Base-by-base conservation (phyloP, 352 stramenopile genomes). In the Globisporangium middletonii region DNA sequence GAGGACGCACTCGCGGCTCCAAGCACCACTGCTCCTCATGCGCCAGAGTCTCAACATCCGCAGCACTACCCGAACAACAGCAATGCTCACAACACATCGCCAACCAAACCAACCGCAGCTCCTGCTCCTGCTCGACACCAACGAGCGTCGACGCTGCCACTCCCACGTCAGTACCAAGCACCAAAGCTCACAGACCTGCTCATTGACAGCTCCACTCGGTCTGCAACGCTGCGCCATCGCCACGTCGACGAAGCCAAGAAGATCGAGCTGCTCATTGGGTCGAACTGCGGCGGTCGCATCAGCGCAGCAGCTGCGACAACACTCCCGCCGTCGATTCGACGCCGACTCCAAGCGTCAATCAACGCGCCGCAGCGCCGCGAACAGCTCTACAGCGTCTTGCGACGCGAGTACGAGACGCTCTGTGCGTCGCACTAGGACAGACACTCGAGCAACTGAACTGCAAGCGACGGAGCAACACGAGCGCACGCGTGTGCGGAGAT, bases 241-340 rank as follows among this genome's bases (percentile, higher is more conserved):
- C 58, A 73, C 56, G 50, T 73, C 44, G 78, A 90, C 28, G 67
- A 81, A 58, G 68, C 77, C 13, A 74, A 80, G 55, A 91, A 91
- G 60, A 81, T 89, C 18, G 69, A 91, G 59, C 52, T 86, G 41
- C 73, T 91, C n/a, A 55, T 87, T 27, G 80, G 79, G 19, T 65
- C 55, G 46, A 88, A 79, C 42, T 88, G 69, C 51, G 67, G 82
- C 18, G 73, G 72, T 27, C 65, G 75, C 16, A 68, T 86, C 23
- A 86, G 66, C 49, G 68, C 71, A 16, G 68, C 69, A 16, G 67
- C 59, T 13, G 75, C 77, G 1, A 67, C 72, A 6, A 86, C 82
- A 59, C 50, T 91, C 37, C 77, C 83, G 2, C 51, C 56, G 1
- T 75, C 75, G 6, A 80, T 88, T 26, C 76, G 68, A 6, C 73